A percentile compares a stretch with the other conserved stretches of the same genome.
These are phyloP conservation scores for Oryza meyeriana DNA, from an alignment of 176 grass and related monocot species.

Conservation along the genomic window DNA sequence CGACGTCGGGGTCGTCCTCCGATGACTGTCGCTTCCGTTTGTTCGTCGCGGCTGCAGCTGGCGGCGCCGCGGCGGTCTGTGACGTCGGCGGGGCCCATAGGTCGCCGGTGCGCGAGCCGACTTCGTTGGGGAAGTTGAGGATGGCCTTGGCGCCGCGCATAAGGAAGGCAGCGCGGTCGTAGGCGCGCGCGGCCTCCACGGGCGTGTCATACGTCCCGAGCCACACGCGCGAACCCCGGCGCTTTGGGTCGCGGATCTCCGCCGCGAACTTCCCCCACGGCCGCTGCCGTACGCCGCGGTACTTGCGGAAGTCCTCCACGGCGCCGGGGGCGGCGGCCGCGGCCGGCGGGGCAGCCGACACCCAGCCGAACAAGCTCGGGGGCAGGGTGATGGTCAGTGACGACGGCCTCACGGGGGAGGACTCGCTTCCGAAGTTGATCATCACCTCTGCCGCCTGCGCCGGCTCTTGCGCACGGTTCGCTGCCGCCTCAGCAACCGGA, in stretches of 20 bases:
- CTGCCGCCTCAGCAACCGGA: not conserved
- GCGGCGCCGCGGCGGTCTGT: not conserved
- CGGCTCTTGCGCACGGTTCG: conserved; percentile 21
- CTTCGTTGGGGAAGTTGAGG: conserved; percentile 84
- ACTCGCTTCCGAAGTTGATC: conserved; percentile 34
- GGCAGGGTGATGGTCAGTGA: conserved; percentile 33
- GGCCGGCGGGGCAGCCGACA: not conserved
- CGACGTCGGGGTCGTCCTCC: conserved; percentile 16
- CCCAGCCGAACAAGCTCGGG: conserved; percentile 21
- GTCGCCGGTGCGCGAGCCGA: conserved; percentile 37
- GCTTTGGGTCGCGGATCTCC: conserved; percentile 86
- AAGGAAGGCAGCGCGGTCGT: conserved; percentile 66
- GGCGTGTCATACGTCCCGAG: conserved; percentile 73
- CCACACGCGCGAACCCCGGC: conserved; percentile 71
- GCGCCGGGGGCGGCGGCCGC: not conserved
- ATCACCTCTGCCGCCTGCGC: conserved; percentile 19
- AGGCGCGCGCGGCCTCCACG: conserved; percentile 61
- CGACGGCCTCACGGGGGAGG: conserved; percentile 9
- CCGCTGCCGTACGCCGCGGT: conserved; percentile 80
- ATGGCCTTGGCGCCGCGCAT: conserved; percentile 78
- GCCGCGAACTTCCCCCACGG: conserved; percentile 94
- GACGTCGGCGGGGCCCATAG: not conserved
- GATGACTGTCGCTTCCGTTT: conserved; percentile 25
- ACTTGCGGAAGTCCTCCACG: conserved; percentile 47
- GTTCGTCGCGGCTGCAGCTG: not conserved